phyloP scores from a whole-genome alignment of 345 rosid species.

The Firmiana major region DNA sequence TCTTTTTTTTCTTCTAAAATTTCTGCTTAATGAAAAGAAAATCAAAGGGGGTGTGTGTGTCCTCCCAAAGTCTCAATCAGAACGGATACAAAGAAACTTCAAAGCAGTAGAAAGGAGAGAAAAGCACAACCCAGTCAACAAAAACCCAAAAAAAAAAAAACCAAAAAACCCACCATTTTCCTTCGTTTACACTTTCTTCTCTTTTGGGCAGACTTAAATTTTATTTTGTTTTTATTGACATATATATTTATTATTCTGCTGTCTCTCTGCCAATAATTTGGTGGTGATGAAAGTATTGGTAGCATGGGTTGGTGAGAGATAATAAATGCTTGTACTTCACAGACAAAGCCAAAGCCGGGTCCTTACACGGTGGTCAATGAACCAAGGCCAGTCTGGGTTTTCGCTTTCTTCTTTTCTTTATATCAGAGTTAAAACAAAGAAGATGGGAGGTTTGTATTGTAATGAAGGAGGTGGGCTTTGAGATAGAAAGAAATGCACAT shows the following conservation, averaged over 20 bases:
- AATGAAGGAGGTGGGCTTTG: not conserved
- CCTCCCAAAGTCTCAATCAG: slow-evolving; percentile 21
- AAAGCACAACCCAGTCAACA: slow-evolving; percentile 27
- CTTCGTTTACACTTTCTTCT: not conserved
- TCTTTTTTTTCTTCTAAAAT: not conserved
- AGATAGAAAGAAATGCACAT: slow-evolving; percentile 32
- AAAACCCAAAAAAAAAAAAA: slow-evolving; percentile 16
- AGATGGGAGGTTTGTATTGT: not conserved
- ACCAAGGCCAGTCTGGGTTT: slow-evolving; percentile 3
- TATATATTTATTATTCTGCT: not conserved
- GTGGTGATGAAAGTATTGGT: slow-evolving; percentile 12
- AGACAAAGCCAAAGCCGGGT: slow-evolving; percentile 16
- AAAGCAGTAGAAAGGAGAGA: slow-evolving; percentile 7
- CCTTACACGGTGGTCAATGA: slow-evolving; percentile 21
- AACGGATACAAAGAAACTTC: slow-evolving; percentile 30
- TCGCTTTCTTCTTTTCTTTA: not conserved
- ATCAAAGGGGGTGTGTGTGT: not conserved
- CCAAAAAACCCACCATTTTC: not conserved
- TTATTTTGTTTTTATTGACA: not conserved
- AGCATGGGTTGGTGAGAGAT: slow-evolving; percentile 37
- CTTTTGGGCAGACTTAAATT: not conserved
- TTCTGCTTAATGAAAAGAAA: slow-evolving; percentile 2
- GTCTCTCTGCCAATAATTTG: slow-evolving; percentile 20
- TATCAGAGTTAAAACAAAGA: not conserved
- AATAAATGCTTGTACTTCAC: slow-evolving; percentile 39